Conservation (phyloP, 345 rosid genomes). For the Euphorbia peplus region DNA sequence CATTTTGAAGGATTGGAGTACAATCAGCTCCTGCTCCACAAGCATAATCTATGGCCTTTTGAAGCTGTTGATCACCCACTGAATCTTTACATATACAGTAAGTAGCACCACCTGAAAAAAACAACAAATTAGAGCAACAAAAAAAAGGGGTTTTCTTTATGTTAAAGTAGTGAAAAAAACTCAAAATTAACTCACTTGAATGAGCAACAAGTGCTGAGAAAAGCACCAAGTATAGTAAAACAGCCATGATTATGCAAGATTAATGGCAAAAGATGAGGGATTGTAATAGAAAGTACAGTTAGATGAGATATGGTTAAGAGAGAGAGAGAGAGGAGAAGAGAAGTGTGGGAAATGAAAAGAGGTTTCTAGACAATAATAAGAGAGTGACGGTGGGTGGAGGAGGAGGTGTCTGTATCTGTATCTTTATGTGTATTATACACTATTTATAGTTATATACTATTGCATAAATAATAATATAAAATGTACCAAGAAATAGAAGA, state of each 20-base stretch:
- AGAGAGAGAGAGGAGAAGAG: background rate
- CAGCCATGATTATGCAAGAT: constrained; percentile 49
- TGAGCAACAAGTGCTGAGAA: constrained; percentile 48
- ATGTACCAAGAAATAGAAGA: too few species aligned
- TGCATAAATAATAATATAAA: too few species aligned
- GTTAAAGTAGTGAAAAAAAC: constrained; percentile 2
- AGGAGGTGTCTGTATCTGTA: constrained; percentile 15
- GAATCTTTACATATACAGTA: constrained; percentile 82
- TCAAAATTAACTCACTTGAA: constrained; percentile 57
- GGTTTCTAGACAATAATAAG: constrained; percentile 25
- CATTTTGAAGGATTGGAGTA: constrained; percentile 42
- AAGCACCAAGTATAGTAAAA: constrained; percentile 43
- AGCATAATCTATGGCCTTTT: constrained; percentile 79
- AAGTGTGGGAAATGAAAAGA: constrained; percentile 4
- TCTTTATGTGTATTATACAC: constrained; percentile 8
- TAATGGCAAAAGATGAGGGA: constrained; percentile 6
- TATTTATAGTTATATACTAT: background rate
- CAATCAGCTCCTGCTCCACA: constrained; percentile 63
- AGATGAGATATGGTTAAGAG: background rate
- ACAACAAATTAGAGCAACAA: background rate
- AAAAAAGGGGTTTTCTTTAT: too few species aligned
- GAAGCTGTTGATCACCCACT: constrained; percentile 43
- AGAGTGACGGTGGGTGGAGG: constrained; percentile 26
- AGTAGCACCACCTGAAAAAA: constrained; percentile 33
- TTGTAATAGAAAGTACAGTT: background rate